Base-by-base conservation (phyloP, 2,329 filamentous ascomycete genomes). In the Aspergillus piperis region DNA sequence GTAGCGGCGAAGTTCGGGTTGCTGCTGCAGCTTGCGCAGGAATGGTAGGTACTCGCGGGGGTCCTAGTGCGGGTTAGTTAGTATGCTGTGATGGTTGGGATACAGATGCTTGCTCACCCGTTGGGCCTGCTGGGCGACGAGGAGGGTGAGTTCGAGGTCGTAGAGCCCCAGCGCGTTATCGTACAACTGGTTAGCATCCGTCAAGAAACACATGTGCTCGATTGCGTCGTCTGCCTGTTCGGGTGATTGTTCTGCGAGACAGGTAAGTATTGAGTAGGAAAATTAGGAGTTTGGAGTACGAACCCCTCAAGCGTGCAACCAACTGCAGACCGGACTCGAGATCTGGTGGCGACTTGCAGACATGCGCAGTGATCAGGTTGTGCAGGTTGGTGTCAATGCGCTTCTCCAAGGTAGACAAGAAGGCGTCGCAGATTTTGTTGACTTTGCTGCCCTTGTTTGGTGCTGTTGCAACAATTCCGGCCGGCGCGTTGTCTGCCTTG, bases 131-230 rank as follows among this genome's bases (percentile, higher is more conserved):
- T 99, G 95, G 0, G 95, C 95, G 11, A 99, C 91, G 5, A 97
- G 82, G 10, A 99, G 82, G 3, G 94, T 89, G 7, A 99, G 86
- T 10, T 96, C 92, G 2, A 99, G 85, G 70, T 98, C 88, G 73
- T 99, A 99, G 2, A 98, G 82, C 1, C 93, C 93, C 2, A 99
- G 82, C 0, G 95, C 91, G 62, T 93, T 88, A 63, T 97, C 91
- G 70, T 96, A 99, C 0, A 99, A 85, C 41, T 88, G 88, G 74
- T 97, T 96, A 49, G 96, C 90, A 75, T 99, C 95, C 0, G 93
- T 91, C 44, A 99, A 84, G 82, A 99, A 99, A 81, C 92, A 98
- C 62, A 99, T 97, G 71, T 99, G 95, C 73, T 97, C 92, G 21
- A 97, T 89, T 0, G 94, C 94, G 74, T 89, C 89, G 67, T 98